A percentile compares a stretch with the other conserved stretches of the same genome.
Conservation (phyloP, 176 grass and related monocot species). For the Guadua angustifolia region DNA sequence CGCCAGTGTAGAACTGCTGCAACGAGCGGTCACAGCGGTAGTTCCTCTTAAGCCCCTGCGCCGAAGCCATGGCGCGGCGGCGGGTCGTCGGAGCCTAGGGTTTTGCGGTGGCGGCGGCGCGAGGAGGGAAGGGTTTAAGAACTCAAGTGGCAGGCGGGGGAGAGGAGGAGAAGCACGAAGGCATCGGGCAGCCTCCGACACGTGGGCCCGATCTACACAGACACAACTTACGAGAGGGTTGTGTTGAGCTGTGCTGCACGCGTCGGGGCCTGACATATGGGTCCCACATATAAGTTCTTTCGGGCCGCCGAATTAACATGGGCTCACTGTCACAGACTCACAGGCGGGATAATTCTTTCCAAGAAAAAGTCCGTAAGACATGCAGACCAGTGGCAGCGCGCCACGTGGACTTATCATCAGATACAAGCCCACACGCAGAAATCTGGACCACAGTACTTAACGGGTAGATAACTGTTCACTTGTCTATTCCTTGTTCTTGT, state of each 20-base stretch:
- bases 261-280: background rate
- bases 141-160: background rate
- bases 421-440: too few relatives aligned
- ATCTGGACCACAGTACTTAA: too few relatives aligned
- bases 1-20: constrained; percentile 91
- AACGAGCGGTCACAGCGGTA: constrained; percentile 74
- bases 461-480: too few relatives aligned
- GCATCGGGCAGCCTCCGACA: background rate
- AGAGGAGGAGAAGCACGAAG: background rate
- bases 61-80: constrained; percentile 25
- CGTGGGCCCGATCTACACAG: background rate
- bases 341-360: background rate
- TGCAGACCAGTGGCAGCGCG: background rate
- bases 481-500: too few relatives aligned
- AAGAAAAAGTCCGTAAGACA: too few relatives aligned
- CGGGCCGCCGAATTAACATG: too few relatives aligned
- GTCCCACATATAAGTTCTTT: background rate
- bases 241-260: too few relatives aligned
- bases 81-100: constrained; percentile 40
- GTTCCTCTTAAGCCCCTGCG: constrained; percentile 58
- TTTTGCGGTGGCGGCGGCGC: constrained; percentile 48
- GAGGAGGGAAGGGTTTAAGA: constrained; percentile 43
- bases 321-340: too few relatives aligned
- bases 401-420: too few relatives aligned
- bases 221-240: background rate